phyloP scores from a whole-genome alignment of 2,329 filamentous ascomycete genomes.

The Trichoderma simmonsii region DNA sequence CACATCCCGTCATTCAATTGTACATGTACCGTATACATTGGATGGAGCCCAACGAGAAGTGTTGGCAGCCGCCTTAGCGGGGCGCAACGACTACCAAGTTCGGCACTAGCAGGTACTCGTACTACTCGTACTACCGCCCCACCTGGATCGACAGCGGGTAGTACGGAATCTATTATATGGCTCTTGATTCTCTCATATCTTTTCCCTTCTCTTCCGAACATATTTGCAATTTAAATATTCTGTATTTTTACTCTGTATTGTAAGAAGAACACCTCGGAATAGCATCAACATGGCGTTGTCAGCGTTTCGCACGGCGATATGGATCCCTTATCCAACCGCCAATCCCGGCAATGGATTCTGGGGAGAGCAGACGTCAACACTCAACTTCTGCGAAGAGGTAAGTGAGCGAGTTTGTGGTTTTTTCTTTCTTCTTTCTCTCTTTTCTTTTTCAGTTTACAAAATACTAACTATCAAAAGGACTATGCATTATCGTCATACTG shows the following conservation, averaged over 20 bases:
- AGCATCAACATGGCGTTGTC: not conserved
- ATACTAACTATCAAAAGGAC: conserved; percentile 31
- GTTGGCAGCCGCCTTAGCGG: not conserved
- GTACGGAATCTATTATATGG: not conserved
- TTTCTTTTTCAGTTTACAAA: no score
- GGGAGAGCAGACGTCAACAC: conserved; percentile 66
- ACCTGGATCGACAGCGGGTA: not conserved
- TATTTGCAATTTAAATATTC: not conserved
- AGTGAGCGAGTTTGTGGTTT: conserved; percentile 18
- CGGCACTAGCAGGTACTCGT: not conserved
- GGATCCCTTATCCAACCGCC: conserved; percentile 1
- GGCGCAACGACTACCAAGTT: not conserved
- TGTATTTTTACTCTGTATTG: not conserved
- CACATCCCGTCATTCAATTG: not conserved
- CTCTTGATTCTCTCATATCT: not conserved
- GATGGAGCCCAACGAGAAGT: not conserved
- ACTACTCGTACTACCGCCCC: not conserved
- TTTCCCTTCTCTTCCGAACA: not conserved
- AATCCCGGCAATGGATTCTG: conserved; percentile 44
- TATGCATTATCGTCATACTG: conserved; percentile 72
- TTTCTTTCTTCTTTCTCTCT: not conserved
- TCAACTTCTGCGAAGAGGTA: conserved; percentile 81
- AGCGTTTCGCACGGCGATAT: not conserved
- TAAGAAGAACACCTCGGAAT: not conserved
- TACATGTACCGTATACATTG: not conserved